phyloP scores from a whole-genome alignment of 345 rosid species.

The Acer negundo region DNA sequence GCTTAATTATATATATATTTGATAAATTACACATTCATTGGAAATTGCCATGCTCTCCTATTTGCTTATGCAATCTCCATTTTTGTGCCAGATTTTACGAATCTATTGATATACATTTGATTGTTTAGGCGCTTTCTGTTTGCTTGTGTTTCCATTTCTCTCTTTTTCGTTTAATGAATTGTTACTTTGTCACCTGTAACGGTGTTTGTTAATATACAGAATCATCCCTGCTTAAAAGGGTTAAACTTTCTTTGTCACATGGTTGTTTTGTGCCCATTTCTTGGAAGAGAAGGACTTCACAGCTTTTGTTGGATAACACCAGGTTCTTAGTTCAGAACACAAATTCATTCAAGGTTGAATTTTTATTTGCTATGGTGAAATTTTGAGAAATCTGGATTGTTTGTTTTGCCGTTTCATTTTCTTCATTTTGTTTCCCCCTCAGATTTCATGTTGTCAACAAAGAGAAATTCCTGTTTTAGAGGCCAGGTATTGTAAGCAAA shows the following conservation, averaged over 20 bases:
- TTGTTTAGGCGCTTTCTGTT: not conserved
- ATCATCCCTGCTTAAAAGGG: conserved; percentile 30
- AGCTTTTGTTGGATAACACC: conserved; percentile 12
- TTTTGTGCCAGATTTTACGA: not conserved
- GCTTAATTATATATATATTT: too few species aligned
- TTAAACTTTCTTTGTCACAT: conserved; percentile 33
- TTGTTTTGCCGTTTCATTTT: not conserved
- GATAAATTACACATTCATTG: not conserved
- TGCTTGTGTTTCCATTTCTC: not conserved
- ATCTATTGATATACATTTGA: too few species aligned
- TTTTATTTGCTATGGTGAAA: conserved; percentile 15
- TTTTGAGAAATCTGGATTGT: conserved; percentile 1
- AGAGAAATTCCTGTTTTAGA: conserved; percentile 50
- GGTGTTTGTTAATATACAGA: conserved; percentile 33
- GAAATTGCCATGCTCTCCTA: not conserved
- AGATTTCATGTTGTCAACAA: conserved; percentile 61
- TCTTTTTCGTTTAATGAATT: not conserved
- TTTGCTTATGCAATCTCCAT: not conserved
- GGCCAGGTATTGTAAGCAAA: conserved; percentile 50
- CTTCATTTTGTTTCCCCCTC: conserved; percentile 16
- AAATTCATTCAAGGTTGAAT: conserved; percentile 30
- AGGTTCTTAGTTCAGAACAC: conserved; percentile 11
- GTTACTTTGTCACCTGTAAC: not conserved
- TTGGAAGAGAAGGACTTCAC: conserved; percentile 32
- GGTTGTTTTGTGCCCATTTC: conserved; percentile 31